A percentile compares a stretch with the other conserved stretches of the same genome.
These are phyloP conservation scores for Candida andamanensis DNA, from an alignment of 805 yeast species.

Conservation along the genomic window DNA sequence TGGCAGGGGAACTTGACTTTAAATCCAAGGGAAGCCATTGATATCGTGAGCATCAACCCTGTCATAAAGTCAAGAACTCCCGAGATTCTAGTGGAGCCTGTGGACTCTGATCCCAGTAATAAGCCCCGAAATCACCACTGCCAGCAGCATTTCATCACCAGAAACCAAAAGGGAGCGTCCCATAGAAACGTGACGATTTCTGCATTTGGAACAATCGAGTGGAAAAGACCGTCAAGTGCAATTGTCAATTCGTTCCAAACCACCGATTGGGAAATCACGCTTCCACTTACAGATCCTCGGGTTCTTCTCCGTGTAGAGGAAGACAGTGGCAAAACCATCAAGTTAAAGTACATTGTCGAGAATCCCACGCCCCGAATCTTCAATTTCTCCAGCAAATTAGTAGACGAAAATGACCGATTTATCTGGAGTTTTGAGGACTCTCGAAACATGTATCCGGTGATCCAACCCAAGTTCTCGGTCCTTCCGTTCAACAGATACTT, in stretches of 20 bases:
- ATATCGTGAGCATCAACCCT: conserved; percentile 5
- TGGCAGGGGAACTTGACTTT: conserved; percentile 22
- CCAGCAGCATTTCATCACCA: conserved; percentile 28
- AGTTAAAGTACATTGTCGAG: conserved; percentile 52
- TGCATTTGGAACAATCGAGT: conserved; percentile 20
- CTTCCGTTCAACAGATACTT: conserved; percentile 56
- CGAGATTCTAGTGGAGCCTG: conserved; percentile 19
- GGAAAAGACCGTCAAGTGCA: conserved; percentile 25
- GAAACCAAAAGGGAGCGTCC: conserved; percentile 32
- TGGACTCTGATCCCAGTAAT: conserved; percentile 1
- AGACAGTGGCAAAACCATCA: conserved; percentile 16
- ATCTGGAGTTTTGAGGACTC: conserved; percentile 22
- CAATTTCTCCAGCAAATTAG: conserved; percentile 51
- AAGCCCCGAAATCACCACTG: neutral
- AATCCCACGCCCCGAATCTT: conserved; percentile 72
- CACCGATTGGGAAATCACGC: conserved; percentile 44
- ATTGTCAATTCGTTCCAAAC: conserved; percentile 24
- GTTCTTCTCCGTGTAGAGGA: conserved; percentile 42
- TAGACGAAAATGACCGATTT: conserved; percentile 15
- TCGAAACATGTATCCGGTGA: conserved; percentile 24
- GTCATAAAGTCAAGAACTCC: conserved; percentile 20
- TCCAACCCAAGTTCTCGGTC: conserved; percentile 41
- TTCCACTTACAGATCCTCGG: conserved; percentile 69
- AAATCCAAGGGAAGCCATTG: conserved; percentile 4
- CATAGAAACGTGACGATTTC: conserved; percentile 34